phyloP scores from a whole-genome alignment of 164 flowering plant genomes.

The Platanus orientalis region DNA sequence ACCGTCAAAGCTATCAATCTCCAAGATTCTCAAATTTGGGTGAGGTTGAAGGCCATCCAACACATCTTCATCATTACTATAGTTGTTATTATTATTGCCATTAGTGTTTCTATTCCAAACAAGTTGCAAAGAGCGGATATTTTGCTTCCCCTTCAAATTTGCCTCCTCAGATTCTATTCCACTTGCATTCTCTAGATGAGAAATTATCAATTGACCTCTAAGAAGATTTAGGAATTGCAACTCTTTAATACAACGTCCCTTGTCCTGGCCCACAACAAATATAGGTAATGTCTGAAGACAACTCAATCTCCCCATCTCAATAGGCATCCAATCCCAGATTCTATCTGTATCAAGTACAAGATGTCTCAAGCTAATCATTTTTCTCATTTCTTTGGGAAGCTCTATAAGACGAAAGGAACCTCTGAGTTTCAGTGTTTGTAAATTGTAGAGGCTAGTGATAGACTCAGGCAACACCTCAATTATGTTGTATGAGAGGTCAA shows the following conservation, averaged over 20 bases:
- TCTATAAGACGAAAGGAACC: background rate
- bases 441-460: background rate
- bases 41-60: constrained; percentile 3
- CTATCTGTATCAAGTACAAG: background rate
- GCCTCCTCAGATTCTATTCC: too few relatives aligned
- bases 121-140: background rate
- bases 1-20: background rate
- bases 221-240: too few relatives aligned
- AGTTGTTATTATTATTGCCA: background rate
- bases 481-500: background rate
- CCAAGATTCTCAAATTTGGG: background rate
- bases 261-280: too few relatives aligned
- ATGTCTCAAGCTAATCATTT: too few relatives aligned
- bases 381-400: background rate
- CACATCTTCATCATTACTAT: background rate
- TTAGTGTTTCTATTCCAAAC: background rate
- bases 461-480: background rate
- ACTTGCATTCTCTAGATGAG: too few relatives aligned
- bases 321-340: background rate
- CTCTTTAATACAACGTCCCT: too few relatives aligned
- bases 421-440: background rate
- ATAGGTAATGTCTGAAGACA: too few relatives aligned
- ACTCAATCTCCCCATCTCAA: background rate
- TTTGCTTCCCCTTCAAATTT: too few relatives aligned
- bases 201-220: too few relatives aligned